phyloP scores from a whole-genome alignment of 1,139 yeast genomes.

The Taphrina deformans region DNA sequence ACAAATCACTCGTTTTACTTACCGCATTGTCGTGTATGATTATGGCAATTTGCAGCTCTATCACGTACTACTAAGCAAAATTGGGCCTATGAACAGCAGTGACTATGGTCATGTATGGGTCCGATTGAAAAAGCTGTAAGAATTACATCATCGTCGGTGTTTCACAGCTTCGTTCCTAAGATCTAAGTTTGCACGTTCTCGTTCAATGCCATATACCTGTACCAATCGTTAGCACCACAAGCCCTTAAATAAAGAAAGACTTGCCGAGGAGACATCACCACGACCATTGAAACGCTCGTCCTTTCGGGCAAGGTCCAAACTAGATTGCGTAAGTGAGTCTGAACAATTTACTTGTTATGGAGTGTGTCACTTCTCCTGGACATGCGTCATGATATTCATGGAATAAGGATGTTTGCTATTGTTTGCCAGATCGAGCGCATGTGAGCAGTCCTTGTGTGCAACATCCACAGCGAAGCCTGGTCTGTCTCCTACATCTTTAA shows the following conservation, averaged over 20 bases:
- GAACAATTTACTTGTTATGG: too few relatives aligned
- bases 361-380: slow-evolving; percentile 19
- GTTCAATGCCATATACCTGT: slow-evolving; percentile 42
- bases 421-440: slow-evolving; percentile 31
- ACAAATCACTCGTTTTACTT: too few relatives aligned
- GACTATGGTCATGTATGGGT: too few relatives aligned
- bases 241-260: neutral
- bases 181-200: slow-evolving; percentile 42
- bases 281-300: slow-evolving; percentile 39
- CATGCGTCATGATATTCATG: slow-evolving; percentile 10
- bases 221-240: neutral
- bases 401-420: neutral
- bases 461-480: slow-evolving; percentile 42
- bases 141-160: neutral
- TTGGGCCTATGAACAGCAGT: too few relatives aligned
- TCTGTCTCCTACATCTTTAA: slow-evolving; percentile 2
- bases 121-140: too few relatives aligned
- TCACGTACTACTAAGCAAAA: too few relatives aligned
- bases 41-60: too few relatives aligned
- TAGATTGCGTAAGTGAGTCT: too few relatives aligned
- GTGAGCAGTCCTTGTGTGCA: slow-evolving; percentile 43
- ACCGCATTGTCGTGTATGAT: too few relatives aligned
- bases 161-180: neutral
- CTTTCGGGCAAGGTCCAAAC: slow-evolving; percentile 36
- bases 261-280: slow-evolving; percentile 42